These are phyloP conservation scores for Colletotrichum sp. DNA, from an alignment of 2,329 filamentous ascomycete species.

Conservation along the genomic window DNA sequence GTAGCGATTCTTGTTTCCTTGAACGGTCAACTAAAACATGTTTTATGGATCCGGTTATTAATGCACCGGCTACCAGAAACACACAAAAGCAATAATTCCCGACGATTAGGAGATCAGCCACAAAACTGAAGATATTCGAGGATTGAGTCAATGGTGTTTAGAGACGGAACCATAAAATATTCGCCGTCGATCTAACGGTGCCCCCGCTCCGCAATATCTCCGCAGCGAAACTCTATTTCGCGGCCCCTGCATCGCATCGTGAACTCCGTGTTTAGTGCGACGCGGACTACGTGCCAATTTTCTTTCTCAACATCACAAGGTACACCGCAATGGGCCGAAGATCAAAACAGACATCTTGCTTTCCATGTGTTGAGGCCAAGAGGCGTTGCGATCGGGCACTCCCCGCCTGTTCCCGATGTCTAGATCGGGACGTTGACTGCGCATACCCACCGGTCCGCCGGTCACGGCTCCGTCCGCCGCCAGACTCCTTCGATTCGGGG, in stretches of 20 bases:
- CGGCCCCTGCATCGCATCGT: background rate
- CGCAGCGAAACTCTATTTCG: background rate
- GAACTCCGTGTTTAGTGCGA: background rate
- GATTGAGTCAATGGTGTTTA: background rate
- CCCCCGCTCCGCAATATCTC: background rate
- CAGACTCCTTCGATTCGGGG: too few species aligned
- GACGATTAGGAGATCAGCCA: background rate
- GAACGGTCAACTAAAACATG: background rate
- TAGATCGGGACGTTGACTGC: conserved; percentile 2
- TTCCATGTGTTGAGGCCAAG: conserved; percentile 3
- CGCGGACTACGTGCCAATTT: background rate
- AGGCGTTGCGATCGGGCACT: conserved; percentile 5
- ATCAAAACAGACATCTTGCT: conserved; percentile 11
- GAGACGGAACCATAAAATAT: background rate
- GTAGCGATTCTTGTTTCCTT: background rate
- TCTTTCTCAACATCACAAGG: background rate
- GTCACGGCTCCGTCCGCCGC: background rate
- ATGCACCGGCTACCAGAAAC: background rate
- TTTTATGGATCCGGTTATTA: background rate
- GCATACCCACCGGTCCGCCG: background rate
- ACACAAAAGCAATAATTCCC: accelerated
- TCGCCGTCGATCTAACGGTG: background rate
- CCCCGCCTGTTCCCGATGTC: conserved; percentile 1
- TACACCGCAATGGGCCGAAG: background rate
- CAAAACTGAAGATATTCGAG: background rate